These are phyloP conservation scores for Stereum hirsutum DNA, from an alignment of 1,284 basidiomycete species.

Conservation along the genomic window DNA sequence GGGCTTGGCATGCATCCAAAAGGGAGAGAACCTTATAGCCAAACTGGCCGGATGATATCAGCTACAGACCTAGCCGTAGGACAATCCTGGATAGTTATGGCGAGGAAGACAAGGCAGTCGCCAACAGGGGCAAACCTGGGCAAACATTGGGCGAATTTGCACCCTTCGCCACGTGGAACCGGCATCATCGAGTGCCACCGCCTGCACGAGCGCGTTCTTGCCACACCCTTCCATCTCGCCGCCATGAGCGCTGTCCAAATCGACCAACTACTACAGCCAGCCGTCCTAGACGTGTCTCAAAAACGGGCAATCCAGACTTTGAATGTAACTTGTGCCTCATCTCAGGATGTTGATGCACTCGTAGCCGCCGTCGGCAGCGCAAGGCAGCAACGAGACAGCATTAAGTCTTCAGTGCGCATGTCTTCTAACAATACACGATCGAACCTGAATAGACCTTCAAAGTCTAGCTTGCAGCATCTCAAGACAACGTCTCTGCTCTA, in stretches of 20 bases:
- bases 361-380: conserved; percentile 26
- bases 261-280: conserved; percentile 35
- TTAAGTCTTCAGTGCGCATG: conserved; percentile 19
- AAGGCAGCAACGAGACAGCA: conserved; percentile 14
- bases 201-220: too few relatives aligned
- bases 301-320: conserved; percentile 32
- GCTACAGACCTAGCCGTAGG: too few relatives aligned
- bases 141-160: too few relatives aligned
- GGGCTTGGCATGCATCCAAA: too few relatives aligned
- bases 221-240: too few relatives aligned
- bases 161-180: too few relatives aligned
- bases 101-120: too few relatives aligned
- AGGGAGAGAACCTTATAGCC: too few relatives aligned
- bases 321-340: conserved; percentile 34
- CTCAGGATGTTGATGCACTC: conserved; percentile 24
- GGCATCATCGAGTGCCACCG: too few relatives aligned
- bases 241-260: conserved; percentile 31
- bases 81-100: too few relatives aligned
- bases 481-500: conserved; percentile 31
- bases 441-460: conserved; percentile 20
- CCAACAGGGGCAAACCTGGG: too few relatives aligned
- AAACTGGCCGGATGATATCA: too few relatives aligned
- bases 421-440: conserved; percentile 1
- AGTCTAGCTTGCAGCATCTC: conserved; percentile 54
- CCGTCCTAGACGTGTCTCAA: conserved; percentile 32